phyloP scores from a whole-genome alignment of 495 filamentous ascomycete species.

The Penicillium atrosanguineum region DNA sequence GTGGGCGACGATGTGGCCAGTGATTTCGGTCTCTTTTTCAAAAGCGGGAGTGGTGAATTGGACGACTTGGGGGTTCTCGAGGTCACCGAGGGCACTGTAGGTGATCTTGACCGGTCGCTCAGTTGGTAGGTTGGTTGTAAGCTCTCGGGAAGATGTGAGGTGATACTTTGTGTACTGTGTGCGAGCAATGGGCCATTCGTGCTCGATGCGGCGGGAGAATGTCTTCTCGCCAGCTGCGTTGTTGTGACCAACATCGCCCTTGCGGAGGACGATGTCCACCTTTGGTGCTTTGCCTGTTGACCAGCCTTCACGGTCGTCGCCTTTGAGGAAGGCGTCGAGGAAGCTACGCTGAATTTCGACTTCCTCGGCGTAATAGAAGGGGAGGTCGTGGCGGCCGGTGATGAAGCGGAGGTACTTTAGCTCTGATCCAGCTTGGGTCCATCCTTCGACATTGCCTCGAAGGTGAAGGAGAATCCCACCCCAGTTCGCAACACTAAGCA shows the following conservation, averaged over 20 bases:
- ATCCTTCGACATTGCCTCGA: conserved; percentile 65
- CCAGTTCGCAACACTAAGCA: conserved; percentile 65
- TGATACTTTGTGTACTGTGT: conserved; percentile 59
- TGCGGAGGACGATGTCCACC: conserved; percentile 56
- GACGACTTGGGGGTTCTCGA: conserved; percentile 44
- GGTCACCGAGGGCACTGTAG: conserved; percentile 54
- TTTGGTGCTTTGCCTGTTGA: conserved; percentile 52
- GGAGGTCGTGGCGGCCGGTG: conserved; percentile 66
- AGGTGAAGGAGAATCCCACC: conserved; percentile 63
- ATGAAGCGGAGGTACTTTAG: conserved; percentile 67
- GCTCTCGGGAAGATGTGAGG: conserved; percentile 39
- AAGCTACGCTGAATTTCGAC: conserved; percentile 64
- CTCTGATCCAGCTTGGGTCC: conserved; percentile 54
- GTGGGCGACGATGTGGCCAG: conserved; percentile 62
- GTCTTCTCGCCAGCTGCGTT: conserved; percentile 52
- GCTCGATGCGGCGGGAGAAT: conserved; percentile 52
- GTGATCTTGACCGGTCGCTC: conserved; percentile 34
- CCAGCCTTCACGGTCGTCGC: conserved; percentile 60
- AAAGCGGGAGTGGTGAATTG: conserved; percentile 56
- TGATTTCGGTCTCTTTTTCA: conserved; percentile 59
- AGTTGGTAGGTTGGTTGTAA: conserved; percentile 18
- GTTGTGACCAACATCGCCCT: conserved; percentile 63
- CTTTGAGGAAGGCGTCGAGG: conserved; percentile 66
- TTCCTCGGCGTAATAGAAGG: conserved; percentile 66
- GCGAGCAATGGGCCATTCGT: conserved; percentile 61